Evolutionary conservation across 495 filamentous ascomycete species (phyloP).

Genomic region (Lasiosphaeria ovina): DNA sequence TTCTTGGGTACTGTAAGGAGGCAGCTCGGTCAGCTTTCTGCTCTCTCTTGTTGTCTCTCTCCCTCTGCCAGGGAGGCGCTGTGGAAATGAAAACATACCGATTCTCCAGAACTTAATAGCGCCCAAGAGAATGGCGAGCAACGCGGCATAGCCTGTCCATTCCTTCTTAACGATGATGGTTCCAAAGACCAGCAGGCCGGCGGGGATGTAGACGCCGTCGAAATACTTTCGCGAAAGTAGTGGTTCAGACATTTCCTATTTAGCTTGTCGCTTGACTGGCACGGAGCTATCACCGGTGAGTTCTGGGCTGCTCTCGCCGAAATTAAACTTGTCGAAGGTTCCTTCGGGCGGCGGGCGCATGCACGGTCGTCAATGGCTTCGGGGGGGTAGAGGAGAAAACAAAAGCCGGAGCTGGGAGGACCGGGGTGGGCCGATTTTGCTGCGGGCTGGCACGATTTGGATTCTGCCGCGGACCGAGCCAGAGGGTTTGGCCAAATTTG

Average conservation of each 20-base stretch:
- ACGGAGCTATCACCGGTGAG: not conserved
- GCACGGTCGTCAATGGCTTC: too few species aligned
- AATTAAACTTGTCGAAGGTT: not conserved
- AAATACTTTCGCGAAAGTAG: constrained; percentile 47
- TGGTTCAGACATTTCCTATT: constrained; percentile 26
- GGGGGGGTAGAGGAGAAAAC: constrained; percentile 7
- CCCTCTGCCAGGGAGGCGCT: not conserved
- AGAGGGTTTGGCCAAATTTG: constrained; percentile 9
- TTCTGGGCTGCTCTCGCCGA: not conserved
- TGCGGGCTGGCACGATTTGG: constrained; percentile 16
- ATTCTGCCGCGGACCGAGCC: constrained; percentile 12
- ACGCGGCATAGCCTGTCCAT: constrained; percentile 70
- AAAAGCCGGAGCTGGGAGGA: not conserved
- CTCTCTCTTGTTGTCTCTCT: constrained; percentile 18
- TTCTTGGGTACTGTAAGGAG: constrained; percentile 61
- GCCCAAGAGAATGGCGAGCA: constrained; percentile 58
- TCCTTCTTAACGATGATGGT: constrained; percentile 73
- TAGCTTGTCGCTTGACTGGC: constrained; percentile 3
- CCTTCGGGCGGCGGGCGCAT: not conserved
- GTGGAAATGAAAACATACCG: constrained; percentile 39
- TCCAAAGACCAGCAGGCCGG: constrained; percentile 74
- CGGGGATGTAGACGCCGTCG: constrained; percentile 80
- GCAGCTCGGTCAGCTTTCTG: constrained; percentile 25
- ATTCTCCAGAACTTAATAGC: constrained; percentile 61
- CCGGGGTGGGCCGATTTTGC: constrained; percentile 25